A percentile compares a stretch with the other conserved stretches of the same genome.
Conservation (phyloP, 2,329 filamentous ascomycete genomes). For the Arthrobotrys conoides region DNA sequence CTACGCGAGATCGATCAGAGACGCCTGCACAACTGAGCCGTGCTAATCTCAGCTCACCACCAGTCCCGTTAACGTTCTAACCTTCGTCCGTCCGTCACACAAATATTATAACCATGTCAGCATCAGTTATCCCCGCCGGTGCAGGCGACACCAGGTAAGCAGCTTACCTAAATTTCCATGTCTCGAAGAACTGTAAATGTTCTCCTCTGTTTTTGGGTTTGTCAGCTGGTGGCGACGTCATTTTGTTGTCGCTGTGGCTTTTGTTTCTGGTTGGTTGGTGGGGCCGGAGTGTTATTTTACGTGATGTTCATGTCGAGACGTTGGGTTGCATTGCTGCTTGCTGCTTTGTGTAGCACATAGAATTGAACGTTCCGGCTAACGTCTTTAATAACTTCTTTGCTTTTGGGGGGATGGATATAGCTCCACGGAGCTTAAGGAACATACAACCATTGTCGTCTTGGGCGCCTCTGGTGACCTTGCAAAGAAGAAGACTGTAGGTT, state of each 20-base stretch:
- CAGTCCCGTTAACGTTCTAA: neutral
- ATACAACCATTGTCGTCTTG: conserved; percentile 96
- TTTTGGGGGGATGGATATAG: conserved; percentile 69
- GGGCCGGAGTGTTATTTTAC: conserved; percentile 12
- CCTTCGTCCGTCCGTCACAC: conserved; percentile 43
- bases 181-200: neutral
- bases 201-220: conserved; percentile 16
- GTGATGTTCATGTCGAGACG: neutral
- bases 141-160: conserved; percentile 44
- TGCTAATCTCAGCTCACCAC: conserved; percentile 9
- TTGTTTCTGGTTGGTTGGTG: neutral
- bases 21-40: conserved; percentile 14
- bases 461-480: conserved; percentile 97
- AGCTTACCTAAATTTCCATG: conserved; percentile 6
- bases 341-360: neutral
- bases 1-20: conserved; percentile 41
- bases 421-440: conserved; percentile 95
- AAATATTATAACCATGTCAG: conserved; percentile 45
- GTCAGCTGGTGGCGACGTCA: conserved; percentile 2
- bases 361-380: conserved; percentile 25
- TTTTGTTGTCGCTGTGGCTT: neutral
- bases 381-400: neutral
- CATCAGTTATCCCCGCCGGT: conserved; percentile 27
- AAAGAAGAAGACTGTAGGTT: conserved; percentile 96
- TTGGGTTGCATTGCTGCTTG: neutral